Conservation (phyloP, 2,329 filamentous ascomycete genomes). For the Phialemonium atrogriseum region DNA sequence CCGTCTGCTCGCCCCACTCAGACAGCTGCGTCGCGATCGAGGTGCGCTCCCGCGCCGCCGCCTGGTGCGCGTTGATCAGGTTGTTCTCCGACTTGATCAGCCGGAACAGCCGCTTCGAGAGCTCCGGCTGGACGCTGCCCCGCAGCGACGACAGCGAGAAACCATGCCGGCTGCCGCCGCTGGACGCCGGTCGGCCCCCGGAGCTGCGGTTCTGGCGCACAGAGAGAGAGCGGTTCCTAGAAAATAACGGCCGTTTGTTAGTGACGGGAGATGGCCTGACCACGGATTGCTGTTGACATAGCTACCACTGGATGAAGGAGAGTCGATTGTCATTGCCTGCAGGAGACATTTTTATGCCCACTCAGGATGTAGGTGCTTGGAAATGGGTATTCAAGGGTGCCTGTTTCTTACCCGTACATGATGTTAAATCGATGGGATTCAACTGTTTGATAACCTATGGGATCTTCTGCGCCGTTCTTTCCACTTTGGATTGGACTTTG, state of each 20-base stretch:
- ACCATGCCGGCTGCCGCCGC: slow-evolving; percentile 45
- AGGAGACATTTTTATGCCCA: too few relatives aligned
- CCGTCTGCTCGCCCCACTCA: slow-evolving; percentile 91
- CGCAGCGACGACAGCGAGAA: slow-evolving; percentile 86
- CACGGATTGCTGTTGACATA: background rate
- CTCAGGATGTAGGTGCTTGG: slow-evolving; percentile 1
- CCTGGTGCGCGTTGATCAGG: slow-evolving; percentile 75
- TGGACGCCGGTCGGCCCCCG: background rate
- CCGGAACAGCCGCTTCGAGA: slow-evolving; percentile 80
- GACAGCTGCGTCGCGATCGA: slow-evolving; percentile 84
- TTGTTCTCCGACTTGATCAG: slow-evolving; percentile 95
- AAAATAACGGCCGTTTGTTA: background rate
- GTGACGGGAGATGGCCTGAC: background rate
- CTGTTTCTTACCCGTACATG: too few relatives aligned
- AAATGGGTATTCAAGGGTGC: too few relatives aligned
- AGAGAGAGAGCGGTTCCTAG: slow-evolving; percentile 3
- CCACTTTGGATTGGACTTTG: too few relatives aligned
- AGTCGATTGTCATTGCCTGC: too few relatives aligned
- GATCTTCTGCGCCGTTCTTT: too few relatives aligned
- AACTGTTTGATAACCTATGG: too few relatives aligned
- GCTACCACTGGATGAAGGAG: slow-evolving; percentile 2
- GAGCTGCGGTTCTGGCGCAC: slow-evolving; percentile 3
- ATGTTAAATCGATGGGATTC: too few relatives aligned
- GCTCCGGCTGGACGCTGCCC: slow-evolving; percentile 75
- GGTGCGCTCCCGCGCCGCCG: slow-evolving; percentile 74